Conservation (phyloP, 257 asterid species). For the Eucommia ulmoides region DNA sequence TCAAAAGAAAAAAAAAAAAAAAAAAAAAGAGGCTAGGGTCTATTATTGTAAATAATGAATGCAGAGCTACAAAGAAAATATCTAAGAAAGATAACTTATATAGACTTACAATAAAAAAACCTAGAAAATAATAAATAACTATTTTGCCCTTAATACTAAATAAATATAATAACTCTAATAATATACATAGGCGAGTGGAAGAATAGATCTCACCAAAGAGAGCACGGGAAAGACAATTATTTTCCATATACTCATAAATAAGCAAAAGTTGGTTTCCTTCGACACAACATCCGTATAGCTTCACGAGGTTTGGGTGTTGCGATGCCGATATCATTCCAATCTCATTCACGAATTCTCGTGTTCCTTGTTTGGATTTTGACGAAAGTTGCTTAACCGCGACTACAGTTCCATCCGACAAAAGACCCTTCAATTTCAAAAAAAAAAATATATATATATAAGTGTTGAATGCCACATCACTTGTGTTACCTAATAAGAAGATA, state of each 20-base stretch:
- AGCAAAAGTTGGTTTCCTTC: conserved; percentile 76
- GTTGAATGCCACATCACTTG: too few species aligned
- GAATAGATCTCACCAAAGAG: conserved; percentile 50
- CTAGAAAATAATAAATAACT: too few species aligned
- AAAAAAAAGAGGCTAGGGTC: too few species aligned
- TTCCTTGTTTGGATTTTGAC: conserved; percentile 83
- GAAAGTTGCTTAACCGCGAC: conserved; percentile 94
- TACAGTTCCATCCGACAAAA: conserved; percentile 65
- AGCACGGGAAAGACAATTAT: conserved; percentile 68
- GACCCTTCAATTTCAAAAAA: conserved; percentile 35
- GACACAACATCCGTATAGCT: conserved; percentile 79
- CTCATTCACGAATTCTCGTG: conserved; percentile 76
- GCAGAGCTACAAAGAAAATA: too few species aligned
- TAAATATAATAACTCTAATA: too few species aligned
- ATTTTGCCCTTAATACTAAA: too few species aligned
- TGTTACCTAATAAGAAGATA: background rate
- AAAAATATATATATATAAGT: background rate
- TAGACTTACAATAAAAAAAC: too few species aligned
- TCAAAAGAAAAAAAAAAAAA: too few species aligned
- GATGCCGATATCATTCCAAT: conserved; percentile 82
- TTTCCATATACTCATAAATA: conserved; percentile 80
- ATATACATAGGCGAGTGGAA: conserved; percentile 1
- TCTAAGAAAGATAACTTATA: too few species aligned
- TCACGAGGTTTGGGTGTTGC: conserved; percentile 78
- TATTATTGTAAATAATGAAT: too few species aligned